phyloP scores from a whole-genome alignment of 129 eudicot genomes.

The Flaveria linearis region DNA sequence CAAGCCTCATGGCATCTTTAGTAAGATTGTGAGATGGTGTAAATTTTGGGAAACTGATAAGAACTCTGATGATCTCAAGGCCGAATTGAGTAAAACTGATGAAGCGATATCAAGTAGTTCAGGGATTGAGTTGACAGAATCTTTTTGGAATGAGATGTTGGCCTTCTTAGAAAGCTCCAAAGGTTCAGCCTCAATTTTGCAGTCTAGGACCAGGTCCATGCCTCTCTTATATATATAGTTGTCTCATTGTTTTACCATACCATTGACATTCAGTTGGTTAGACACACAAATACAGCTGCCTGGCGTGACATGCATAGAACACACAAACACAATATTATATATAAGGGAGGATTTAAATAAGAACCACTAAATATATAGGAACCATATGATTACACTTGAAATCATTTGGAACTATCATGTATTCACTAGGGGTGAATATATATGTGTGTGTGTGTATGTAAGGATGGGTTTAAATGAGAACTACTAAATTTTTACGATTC shows the following conservation, averaged over 20 bases:
- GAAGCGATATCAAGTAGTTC: conserved; percentile 25
- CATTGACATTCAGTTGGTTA: background rate
- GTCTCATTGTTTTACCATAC: conserved; percentile 16
- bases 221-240: conserved; percentile 18
- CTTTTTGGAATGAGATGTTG: conserved; percentile 70
- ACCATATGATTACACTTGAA: background rate
- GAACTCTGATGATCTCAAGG: conserved; percentile 30
- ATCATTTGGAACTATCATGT: background rate
- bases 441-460: background rate
- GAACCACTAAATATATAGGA: background rate
- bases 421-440: background rate
- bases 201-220: conserved; percentile 72
- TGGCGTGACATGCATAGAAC: background rate
- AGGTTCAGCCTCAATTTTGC: conserved; percentile 45
- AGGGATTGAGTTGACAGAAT: conserved; percentile 45
- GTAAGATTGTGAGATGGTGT: conserved; percentile 48
- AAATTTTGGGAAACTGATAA: conserved; percentile 42
- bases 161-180: conserved; percentile 53
- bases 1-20: conserved; percentile 36
- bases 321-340: background rate
- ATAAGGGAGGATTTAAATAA: no score
- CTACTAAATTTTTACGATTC: no score
- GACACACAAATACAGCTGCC: background rate
- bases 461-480: background rate
- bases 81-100: conserved; percentile 25